A percentile compares a stretch with the other conserved stretches of the same genome.
Evolutionary conservation across 2,329 filamentous ascomycete species (phyloP).

Genomic region (Talaromyces sp.): DNA sequence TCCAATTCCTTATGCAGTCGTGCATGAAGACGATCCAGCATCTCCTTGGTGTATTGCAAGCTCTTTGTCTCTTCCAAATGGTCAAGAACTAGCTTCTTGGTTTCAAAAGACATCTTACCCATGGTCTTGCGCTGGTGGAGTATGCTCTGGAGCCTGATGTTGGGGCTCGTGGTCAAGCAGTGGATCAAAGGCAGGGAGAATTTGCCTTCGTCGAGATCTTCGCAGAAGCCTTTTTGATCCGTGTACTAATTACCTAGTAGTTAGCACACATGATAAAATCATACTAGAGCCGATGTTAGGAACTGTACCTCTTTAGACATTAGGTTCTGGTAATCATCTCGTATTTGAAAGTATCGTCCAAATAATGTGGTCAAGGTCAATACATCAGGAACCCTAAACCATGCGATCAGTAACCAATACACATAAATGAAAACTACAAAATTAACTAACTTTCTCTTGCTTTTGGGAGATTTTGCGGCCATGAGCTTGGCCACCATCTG

Average conservation of each 20-base stretch:
- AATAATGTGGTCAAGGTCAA: conserved; percentile 14
- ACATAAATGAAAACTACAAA: background rate
- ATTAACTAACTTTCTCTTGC: background rate
- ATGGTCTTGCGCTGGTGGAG: background rate
- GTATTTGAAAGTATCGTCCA: conserved; percentile 22
- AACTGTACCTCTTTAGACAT: conserved; percentile 3
- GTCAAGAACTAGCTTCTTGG: background rate
- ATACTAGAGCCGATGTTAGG: background rate
- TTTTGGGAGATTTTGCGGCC: background rate
- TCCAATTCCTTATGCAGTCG: background rate
- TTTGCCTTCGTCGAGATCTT: conserved; percentile 40
- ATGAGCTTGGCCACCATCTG: conserved; percentile 18
- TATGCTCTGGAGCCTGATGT: background rate
- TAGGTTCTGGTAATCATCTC: conserved; percentile 22
- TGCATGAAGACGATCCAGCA: background rate
- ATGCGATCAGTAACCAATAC: background rate
- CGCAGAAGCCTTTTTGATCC: conserved; percentile 32
- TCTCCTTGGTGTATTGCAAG: background rate
- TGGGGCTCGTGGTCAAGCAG: background rate
- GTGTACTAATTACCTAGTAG: conserved; percentile 20
- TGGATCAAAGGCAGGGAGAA: conserved; percentile 30
- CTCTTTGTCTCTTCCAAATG: background rate
- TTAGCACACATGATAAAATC: background rate
- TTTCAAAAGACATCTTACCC: background rate
- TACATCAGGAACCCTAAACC: conserved; percentile 14